Base-by-base conservation (phyloP, 2,329 filamentous ascomycete species). In the Penicillium sp. region DNA sequence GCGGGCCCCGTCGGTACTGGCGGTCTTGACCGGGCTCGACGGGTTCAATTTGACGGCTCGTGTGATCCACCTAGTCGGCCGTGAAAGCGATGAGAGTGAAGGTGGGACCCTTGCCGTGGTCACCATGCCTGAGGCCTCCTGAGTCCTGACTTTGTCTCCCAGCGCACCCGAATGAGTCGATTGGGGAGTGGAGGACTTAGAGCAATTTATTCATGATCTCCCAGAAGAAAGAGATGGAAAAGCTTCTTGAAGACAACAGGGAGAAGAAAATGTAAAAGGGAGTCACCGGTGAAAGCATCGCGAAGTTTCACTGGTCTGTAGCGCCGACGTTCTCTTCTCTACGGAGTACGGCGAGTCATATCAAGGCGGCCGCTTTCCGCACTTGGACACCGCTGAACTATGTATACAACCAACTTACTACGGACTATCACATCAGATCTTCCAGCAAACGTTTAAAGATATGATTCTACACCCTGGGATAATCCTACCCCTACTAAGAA, bases 71-170 rank as follows among this genome's bases (percentile, higher is more conserved):
- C 57, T 54, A 48, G 50, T 51, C 44, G 42, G 40, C 52, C 47
- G 48, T 47, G 47, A 44, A 40, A 49, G 54, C 50, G 51, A 54
- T 52, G 54, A 56, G 31, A 60, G 54, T 47, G 58, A 52, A 42
- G 54, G 59, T 50, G 45, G 46, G 37, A 55, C 52, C 52, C 53
- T 47, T 52, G 56, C 54, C 53, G 60, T 62, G 56, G 59, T 64
- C 51, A 66, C 62, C 64, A 67, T 67, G 56, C 62, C 63, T 56
- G 36, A 53, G n/a, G n/a, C n/a, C n/a, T n/a, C n/a, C n/a, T n/a
- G n/a, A n/a, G n/a, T n/a, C 62, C 63, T 56, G 36, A 53, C 51
- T 52, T 40, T 45, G 36, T 31, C 52, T 57, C 52, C 51, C 54
- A 47, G 46, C 50, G 43, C 46, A 51, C 39, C 46, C 45, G 52